Base-by-base conservation (phyloP, 2,329 filamentous ascomycete genomes). In the Fusarium aywerte region DNA sequence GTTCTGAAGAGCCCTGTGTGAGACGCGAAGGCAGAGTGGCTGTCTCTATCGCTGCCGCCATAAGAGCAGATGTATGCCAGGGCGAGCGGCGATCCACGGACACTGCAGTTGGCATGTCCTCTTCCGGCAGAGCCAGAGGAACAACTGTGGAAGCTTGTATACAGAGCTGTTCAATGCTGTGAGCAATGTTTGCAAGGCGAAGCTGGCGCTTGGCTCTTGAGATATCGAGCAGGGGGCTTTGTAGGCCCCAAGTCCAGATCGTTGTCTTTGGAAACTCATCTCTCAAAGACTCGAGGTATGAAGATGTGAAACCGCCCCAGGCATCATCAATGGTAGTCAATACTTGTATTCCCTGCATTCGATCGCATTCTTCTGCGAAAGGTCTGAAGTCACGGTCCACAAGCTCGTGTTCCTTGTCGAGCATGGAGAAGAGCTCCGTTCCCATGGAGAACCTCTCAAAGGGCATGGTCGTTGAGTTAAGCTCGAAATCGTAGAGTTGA, bases 291-390 rank as follows among this genome's bases (percentile, higher is more conserved):
- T 98, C 90, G 25, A 93, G 77, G 75, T 94, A 95, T 59, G 85
- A 84, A 4, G 89, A 82, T 8, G 89, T 85, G 75, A 95, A 95
- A 1, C 92, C 91, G 63, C 89, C 91, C 92, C 92, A 96, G 13
- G 90, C 91, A 78, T 94, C 91, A 74, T 95, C 92, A 7, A 89
- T 80, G 5, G 87, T 86, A 4, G 89, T 83, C 62, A 94, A 86
- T 12, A 94, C 76, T 76, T 98, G 95, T 18, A 99, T 83, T 0
- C 91, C 95, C 78, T 97, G 94, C 80, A 98, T 85, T 55, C 93
- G 89, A 77, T 99, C 96, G 68, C 93, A 96, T 79, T 98, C 96
- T 80, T 99, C 96, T 4, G 90, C 87, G 75, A 97, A 97, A 0
- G 89, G 89, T 35, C 96, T 85, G 68, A 97, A 81, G 76, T 99